These are phyloP conservation scores for Mycena galopus DNA, from an alignment of 768 basidiomycete species.

Conservation along the genomic window DNA sequence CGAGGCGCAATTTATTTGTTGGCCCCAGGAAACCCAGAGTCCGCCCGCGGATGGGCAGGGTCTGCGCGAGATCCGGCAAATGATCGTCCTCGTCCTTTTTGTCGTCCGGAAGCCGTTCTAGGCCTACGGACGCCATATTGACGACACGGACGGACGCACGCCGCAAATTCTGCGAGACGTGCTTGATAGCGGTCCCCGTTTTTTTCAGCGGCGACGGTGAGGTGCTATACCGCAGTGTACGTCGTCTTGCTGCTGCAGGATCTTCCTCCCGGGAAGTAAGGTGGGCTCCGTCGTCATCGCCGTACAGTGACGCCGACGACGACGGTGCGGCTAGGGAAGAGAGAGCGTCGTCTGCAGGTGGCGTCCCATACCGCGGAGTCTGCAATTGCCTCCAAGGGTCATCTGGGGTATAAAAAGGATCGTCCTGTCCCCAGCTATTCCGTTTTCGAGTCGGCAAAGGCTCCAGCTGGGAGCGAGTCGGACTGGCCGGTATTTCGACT, in stretches of 20 bases:
- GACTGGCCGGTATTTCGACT: constrained; percentile 20
- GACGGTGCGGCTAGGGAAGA: constrained; percentile 65
- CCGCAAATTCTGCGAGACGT: constrained; percentile 68
- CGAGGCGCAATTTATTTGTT: constrained; percentile 70
- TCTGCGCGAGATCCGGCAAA: constrained; percentile 58
- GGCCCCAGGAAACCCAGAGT: constrained; percentile 85
- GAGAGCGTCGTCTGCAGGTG: constrained; percentile 46
- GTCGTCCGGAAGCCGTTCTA: constrained; percentile 68
- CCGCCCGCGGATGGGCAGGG: constrained; percentile 75
- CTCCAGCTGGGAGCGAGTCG: constrained; percentile 25
- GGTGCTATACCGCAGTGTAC: constrained; percentile 65
- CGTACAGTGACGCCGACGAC: constrained; percentile 62
- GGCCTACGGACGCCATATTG: constrained; percentile 73
- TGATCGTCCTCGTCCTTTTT: constrained; percentile 55
- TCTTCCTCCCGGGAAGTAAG: constrained; percentile 59
- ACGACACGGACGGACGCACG: constrained; percentile 86
- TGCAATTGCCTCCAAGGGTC: constrained; percentile 51
- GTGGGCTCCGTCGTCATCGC: constrained; percentile 71
- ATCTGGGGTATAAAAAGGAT: constrained; percentile 63
- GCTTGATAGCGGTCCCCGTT: constrained; percentile 70
- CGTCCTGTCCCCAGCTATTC: constrained; percentile 42
- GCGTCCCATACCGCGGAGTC: constrained; percentile 48
- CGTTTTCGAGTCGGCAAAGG: constrained; percentile 32
- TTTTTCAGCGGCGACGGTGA: constrained; percentile 72
- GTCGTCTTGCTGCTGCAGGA: constrained; percentile 44